Base-by-base conservation (phyloP, 495 filamentous ascomycete genomes). In the Hamigera avellanea region DNA sequence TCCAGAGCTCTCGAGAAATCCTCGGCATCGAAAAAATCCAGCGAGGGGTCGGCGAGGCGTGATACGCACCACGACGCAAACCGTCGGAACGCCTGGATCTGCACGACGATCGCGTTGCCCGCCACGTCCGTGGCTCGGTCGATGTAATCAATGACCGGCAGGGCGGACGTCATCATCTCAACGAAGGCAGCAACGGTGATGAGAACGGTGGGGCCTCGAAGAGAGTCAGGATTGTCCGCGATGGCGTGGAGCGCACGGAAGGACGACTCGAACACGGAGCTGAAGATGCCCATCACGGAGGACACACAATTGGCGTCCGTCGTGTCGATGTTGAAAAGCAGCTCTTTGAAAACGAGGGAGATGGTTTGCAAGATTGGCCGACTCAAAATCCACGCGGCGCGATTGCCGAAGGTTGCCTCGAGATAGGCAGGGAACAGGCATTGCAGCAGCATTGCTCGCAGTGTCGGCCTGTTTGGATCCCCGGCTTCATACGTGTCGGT, bases 341-440 rank as follows among this genome's bases (percentile, higher is more conserved):
- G 36, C 15, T 61, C 56, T 2, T 56, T 33, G 32, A 76, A 65
- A 0, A 67, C 57, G 12, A 52, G 50, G 3, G 50, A 49, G 19
- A 66, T 53, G 2, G 73, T 73, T 27, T 67, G 49, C 18, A 82
- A 46, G 13, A 81, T 56, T 1, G 80, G 78, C 15, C 57, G 47
- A 17, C 67, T 62, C 10, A 81, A 50, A 19, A 84, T 59, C 72
- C 76, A 79, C 5, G 75, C 75, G 21, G 64, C 62, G 1, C 63
- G 40, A 10, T 64, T 64, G 18, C 43, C 49, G 37, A 81, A 69
- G 6, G 67, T 50, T 5, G 49, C 42, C 37, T 73, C 67, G 19
- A 82, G 56, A 44, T 83, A 85, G 4, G 69, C 70, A n/a, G 80
- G 78, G 43, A 83, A 74, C 16, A 83, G 61, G 28, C 59, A 63